Evolutionary conservation across 768 basidiomycete genomes (phyloP), one percentile per base, ranked within the genome.

Genomic region (Boletus tomentosulus): DNA sequence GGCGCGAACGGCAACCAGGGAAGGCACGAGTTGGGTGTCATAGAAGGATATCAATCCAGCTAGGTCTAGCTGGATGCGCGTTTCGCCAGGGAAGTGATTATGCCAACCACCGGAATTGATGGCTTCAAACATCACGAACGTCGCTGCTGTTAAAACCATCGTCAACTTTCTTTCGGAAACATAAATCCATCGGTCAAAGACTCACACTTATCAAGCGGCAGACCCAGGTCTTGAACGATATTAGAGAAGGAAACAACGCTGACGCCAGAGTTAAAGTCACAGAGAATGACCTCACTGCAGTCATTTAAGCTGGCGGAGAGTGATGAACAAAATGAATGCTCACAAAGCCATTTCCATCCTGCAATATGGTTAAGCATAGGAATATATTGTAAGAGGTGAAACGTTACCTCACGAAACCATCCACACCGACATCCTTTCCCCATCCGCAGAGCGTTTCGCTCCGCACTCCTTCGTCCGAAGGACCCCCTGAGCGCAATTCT

Each of bases 31-130:
- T 43, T 58, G 27, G 6, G 63, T 62, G 49, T 75, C 72, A 31
- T 75, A 75, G 59, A 75, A 70, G 4, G 74, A 73, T 8, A 74
- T 54, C n/a, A 75, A 41, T 13, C 66, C 55, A 10, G 71, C 28
- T 15, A 71, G 62, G 46, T 75, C 71, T 25, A 75, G 47, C 22
- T 61, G 56, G 27, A 75, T 37, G 11, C 73, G 71, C 0, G 62
- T 67, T 25, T 75, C 72, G 16, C 73, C 73, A 2, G 74, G 74
- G 51, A 65, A 66, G 22, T 28, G 58, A 31, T 72, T 65, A 35
- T 74, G 68, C 67, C 73, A 68, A 11, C 57, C 46, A 19, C 64
- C 69, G 0, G 66, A 50, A 1, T 56, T 12, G 13, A 57, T 24
- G 34, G 15, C 35, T 46, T 59, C 65, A 13, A 59, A 58, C 3